phyloP scores from a whole-genome alignment of 257 asterid genomes.

The Fraxinus americana region DNA sequence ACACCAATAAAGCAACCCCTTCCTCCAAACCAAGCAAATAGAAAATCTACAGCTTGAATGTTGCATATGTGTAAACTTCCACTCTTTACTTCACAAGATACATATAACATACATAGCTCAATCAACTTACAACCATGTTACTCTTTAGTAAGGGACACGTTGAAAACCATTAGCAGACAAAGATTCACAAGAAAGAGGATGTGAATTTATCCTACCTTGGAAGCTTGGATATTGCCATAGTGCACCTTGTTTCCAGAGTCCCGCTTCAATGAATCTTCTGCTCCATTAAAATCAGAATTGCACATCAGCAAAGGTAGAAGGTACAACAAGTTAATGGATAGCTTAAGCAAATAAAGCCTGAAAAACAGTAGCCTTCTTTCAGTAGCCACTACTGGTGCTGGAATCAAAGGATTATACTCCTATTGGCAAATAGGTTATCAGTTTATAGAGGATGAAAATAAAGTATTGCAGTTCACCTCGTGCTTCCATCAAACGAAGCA shows the following conservation, averaged over 20 bases:
- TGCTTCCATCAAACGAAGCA: too few species aligned
- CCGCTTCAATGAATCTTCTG: slow-evolving; percentile 56
- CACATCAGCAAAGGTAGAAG: not conserved
- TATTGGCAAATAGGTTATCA: too few species aligned
- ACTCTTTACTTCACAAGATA: not conserved
- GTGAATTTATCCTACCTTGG: slow-evolving; percentile 36
- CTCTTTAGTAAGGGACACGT: not conserved
- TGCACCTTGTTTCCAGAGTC: slow-evolving; percentile 55
- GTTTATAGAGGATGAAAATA: too few species aligned
- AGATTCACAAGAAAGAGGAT: not conserved
- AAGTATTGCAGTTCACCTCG: too few species aligned
- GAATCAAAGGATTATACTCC: not conserved
- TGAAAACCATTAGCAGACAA: not conserved
- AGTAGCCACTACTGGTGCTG: not conserved
- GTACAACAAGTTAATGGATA: not conserved
- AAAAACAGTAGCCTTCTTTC: not conserved
- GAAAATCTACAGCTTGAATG: not conserved
- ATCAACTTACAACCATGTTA: not conserved
- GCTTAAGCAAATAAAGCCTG: not conserved
- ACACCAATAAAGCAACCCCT: not conserved
- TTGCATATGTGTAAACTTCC: not conserved
- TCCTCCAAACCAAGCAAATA: not conserved
- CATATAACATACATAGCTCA: not conserved
- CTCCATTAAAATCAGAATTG: slow-evolving; percentile 22
- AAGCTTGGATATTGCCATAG: slow-evolving; percentile 52